Conservation (phyloP, 2,329 filamentous ascomycete genomes). For the Fusarium goolgardi region DNA sequence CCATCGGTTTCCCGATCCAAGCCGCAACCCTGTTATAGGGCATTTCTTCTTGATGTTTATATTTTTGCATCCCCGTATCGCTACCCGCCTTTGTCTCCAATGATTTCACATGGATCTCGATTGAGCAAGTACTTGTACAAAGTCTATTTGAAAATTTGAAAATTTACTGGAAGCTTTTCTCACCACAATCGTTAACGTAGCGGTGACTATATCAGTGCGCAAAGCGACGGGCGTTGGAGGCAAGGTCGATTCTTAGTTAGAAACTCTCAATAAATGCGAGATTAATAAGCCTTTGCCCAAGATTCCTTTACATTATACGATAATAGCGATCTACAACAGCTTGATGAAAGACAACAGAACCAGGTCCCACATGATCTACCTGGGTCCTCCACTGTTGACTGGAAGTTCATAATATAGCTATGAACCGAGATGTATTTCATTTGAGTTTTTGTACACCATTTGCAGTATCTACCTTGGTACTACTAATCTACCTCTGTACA, state of each 20-base stretch:
- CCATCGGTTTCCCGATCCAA: background rate
- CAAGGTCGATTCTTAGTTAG: slow-evolving; percentile 1
- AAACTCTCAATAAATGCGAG: slow-evolving; percentile 1
- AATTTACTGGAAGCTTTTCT: background rate
- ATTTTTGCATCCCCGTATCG: background rate
- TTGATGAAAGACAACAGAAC: background rate
- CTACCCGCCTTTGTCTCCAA: background rate
- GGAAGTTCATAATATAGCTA: background rate
- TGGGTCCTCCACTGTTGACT: background rate
- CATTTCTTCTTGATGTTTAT: background rate
- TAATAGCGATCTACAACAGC: background rate
- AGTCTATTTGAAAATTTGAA: slow-evolving; percentile 1
- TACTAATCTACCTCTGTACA: background rate
- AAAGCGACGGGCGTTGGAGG: slow-evolving; percentile 17
- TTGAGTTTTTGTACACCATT: background rate
- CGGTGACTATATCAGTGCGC: slow-evolving; percentile 1
- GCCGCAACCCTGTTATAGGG: background rate
- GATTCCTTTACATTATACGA: background rate
- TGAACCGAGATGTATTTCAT: background rate
- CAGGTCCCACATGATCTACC: no score
- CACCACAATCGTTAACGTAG: background rate
- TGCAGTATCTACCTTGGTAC: no score
- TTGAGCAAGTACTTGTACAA: slow-evolving; percentile 6
- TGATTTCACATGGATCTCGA: background rate
- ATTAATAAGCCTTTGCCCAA: background rate